Evolutionary conservation across 2,329 filamentous ascomycete genomes (phyloP), one percentile per base, ranked within the genome.

Genomic region (Colletotrichum ledebouriae): DNA sequence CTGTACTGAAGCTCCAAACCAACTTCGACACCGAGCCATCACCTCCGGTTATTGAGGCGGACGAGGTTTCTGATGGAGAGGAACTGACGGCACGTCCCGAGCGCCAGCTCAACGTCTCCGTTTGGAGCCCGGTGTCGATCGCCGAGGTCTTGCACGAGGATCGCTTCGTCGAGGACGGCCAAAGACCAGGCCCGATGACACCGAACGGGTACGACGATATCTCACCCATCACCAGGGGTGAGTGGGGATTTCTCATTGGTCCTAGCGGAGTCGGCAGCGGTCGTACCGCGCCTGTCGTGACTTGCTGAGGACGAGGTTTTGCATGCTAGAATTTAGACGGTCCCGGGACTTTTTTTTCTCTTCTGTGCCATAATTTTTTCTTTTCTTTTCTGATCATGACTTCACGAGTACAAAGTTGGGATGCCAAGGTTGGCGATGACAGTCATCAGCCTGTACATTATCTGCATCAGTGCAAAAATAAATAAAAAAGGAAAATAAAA

Each of bases 131-230:
- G 41, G 70, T 69, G 13, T 81, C 83, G 46, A 86, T 86, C 68
- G 83, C 84, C 68, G 79, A 82, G 73, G 73, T 84, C 39, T 73
- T 86, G 56, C 76, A 73, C 68, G 73, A 74, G 13, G 72, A 58
- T 3, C 71, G 7, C 49, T 66, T 60, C 46, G 66, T 34, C 58
- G 42, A 60, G 56, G 56, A 71, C 58, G 49, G 71, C 33, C 73
- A 76, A 62, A 74, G 67, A 55, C 71, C 83, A 20, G 86, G 85
- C 0, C 84, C 87, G 1, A 76, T 80, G 77, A 90, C 88, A 64
- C 88, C 87, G 1, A 88, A 89, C 70, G 83, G 79, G 7, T 87
- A 86, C 70, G 87, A 88, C 20, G 88, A 90, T 73, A 87, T 90
- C 63, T 89, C 87, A 57, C 88, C 88, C 6, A 84, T 86, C 25